Conservation (phyloP, 371 early-diverging fungal species). For the Apophysomyces ossiformis region DNA sequence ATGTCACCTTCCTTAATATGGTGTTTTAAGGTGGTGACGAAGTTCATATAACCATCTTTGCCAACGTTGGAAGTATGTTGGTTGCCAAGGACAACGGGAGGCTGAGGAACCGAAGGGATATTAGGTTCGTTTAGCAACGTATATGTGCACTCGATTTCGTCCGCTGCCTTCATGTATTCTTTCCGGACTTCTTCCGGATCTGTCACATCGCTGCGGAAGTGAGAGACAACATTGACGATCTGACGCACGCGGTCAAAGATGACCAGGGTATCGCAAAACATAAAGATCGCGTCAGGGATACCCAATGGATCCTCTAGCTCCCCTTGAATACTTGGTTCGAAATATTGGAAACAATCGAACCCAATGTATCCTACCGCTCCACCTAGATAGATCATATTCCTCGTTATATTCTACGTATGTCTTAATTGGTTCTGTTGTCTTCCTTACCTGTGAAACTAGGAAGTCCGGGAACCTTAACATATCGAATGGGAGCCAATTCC, state of each 20-base stretch:
- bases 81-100: conserved; percentile 69
- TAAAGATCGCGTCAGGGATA: conserved; percentile 92
- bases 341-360: conserved; percentile 95
- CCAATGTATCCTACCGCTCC: conserved; percentile 97
- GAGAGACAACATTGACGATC: conserved; percentile 87
- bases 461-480: conserved; percentile 81
- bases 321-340: conserved; percentile 87
- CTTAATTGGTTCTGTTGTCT: not conserved
- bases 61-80: conserved; percentile 84
- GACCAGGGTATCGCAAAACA: conserved; percentile 93
- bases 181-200: conserved; percentile 57
- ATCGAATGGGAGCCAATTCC: conserved; percentile 75
- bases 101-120: conserved; percentile 63
- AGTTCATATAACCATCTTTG: conserved; percentile 84
- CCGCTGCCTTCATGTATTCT: conserved; percentile 69
- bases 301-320: conserved; percentile 82
- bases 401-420: not conserved
- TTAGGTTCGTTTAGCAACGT: conserved; percentile 58
- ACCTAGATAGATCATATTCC: conserved; percentile 45
- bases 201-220: conserved; percentile 74
- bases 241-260: conserved; percentile 95
- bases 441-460: conserved; percentile 84
- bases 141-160: conserved; percentile 69
- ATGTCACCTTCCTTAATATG: conserved; percentile 96
- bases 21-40: conserved; percentile 86